Evolutionary conservation across 1,284 basidiomycete genomes (phyloP).

Genomic region (Irpex sp.): DNA sequence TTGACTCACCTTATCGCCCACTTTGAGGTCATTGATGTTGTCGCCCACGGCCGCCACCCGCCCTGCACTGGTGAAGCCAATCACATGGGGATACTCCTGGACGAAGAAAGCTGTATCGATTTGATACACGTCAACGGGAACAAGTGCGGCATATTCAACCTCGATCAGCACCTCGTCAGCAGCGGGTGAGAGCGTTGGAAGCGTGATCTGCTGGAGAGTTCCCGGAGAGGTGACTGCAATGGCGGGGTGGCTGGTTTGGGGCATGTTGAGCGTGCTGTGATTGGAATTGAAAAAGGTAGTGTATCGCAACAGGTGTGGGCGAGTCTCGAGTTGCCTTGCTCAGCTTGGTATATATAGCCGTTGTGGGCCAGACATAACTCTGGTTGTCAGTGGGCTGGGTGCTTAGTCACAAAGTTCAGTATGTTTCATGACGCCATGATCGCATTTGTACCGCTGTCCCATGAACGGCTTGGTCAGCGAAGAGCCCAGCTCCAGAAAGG

Average conservation of each 20-base stretch:
- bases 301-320: too few relatives aligned
- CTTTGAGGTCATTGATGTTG: constrained; percentile 34
- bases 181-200: constrained; percentile 37
- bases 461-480: too few relatives aligned
- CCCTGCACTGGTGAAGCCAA: constrained; percentile 41
- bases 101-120: constrained; percentile 34
- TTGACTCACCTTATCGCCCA: constrained; percentile 39
- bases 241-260: background rate
- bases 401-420: too few relatives aligned
- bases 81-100: constrained; percentile 30
- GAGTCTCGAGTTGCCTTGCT: too few relatives aligned
- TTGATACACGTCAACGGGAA: constrained; percentile 39
- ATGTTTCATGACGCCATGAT: too few relatives aligned
- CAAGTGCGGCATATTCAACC: constrained; percentile 41
- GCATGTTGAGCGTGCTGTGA: background rate
- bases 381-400: too few relatives aligned
- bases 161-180: constrained; percentile 42
- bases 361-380: too few relatives aligned
- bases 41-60: constrained; percentile 37
- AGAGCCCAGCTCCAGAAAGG: too few relatives aligned
- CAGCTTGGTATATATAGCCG: too few relatives aligned
- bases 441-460: too few relatives aligned
- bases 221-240: constrained; percentile 1
- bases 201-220: background rate
- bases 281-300: background rate